A percentile compares a stretch with the other conserved stretches of the same genome.
Conservation (phyloP, 495 filamentous ascomycete species). For the Podospora comata region DNA sequence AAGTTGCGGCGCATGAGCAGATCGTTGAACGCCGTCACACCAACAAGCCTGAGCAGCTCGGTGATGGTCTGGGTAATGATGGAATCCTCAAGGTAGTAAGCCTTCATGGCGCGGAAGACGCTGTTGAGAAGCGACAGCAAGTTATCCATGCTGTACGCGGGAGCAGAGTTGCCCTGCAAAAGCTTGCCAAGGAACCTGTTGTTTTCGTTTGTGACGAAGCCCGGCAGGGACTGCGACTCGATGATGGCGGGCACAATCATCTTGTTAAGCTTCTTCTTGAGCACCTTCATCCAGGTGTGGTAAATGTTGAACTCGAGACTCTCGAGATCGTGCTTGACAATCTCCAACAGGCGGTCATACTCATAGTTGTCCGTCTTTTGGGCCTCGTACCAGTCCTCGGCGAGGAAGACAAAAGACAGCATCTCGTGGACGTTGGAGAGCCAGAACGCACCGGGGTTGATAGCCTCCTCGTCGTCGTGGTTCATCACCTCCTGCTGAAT, state of each 20-base stretch:
- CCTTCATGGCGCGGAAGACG: conserved; percentile 97
- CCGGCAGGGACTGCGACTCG: conserved; percentile 95
- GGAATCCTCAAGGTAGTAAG: conserved; percentile 91
- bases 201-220: conserved; percentile 97
- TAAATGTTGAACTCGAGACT: conserved; percentile 99
- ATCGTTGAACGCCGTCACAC: conserved; percentile 98
- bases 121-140: conserved; percentile 93
- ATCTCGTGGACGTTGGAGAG: conserved; percentile 99
- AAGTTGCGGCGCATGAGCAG: conserved; percentile 97
- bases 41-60: conserved; percentile 88
- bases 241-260: conserved; percentile 99
- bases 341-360: conserved; percentile 95
- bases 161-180: conserved; percentile 77
- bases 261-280: conserved; percentile 98
- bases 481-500: conserved; percentile 99
- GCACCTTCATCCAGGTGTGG: conserved; percentile 99
- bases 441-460: conserved; percentile 98
- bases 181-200: conserved; percentile 98
- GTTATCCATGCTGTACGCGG: conserved; percentile 99
- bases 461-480: conserved; percentile 93
- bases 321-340: conserved; percentile 98
- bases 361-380: conserved; percentile 99
- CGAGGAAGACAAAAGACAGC: conserved; percentile 98
- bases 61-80: conserved; percentile 95
- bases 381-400: conserved; percentile 98